phyloP scores from a whole-genome alignment of 2,329 filamentous ascomycete genomes.

The Fusarium globosum region DNA sequence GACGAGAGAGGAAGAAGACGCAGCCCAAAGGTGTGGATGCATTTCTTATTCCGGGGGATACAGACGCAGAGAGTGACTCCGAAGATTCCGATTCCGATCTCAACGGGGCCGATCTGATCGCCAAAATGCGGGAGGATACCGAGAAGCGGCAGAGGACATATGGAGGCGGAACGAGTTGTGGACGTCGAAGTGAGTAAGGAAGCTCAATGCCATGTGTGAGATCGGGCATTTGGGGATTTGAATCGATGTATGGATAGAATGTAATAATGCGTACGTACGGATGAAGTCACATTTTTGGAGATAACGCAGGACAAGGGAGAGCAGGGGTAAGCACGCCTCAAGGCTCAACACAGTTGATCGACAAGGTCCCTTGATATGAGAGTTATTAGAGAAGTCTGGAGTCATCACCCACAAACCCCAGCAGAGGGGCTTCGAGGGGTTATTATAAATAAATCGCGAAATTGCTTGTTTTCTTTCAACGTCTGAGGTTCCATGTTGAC shows the following conservation, averaged over 20 bases:
- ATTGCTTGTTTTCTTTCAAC: constrained; percentile 31
- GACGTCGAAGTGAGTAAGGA: constrained; percentile 10
- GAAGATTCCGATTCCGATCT: constrained; percentile 23
- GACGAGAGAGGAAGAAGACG: constrained; percentile 5
- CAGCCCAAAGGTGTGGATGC: constrained; percentile 31
- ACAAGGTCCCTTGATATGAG: constrained; percentile 16
- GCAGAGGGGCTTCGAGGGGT: constrained; percentile 9
- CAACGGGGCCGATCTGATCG: constrained; percentile 19
- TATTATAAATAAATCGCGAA: constrained; percentile 20
- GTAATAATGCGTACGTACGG: constrained; percentile 17
- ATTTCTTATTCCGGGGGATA: constrained; percentile 33
- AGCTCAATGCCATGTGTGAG: background rate
- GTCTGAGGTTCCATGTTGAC: background rate
- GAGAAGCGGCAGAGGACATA: constrained; percentile 17
- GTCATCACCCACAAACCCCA: constrained; percentile 5
- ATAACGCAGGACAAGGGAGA: background rate
- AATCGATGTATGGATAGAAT: background rate
- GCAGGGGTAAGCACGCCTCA: constrained; percentile 2
- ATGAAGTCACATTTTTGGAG: constrained; percentile 19
- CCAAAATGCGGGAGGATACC: constrained; percentile 20
- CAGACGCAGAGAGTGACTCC: constrained; percentile 32
- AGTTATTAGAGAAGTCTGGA: background rate
- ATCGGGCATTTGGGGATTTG: constrained; percentile 3
- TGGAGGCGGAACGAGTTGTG: constrained; percentile 32
- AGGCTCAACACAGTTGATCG: background rate